These are phyloP conservation scores for Pyricularia pennisetigena DNA, from an alignment of 2,329 filamentous ascomycete genomes.

Conservation along the genomic window DNA sequence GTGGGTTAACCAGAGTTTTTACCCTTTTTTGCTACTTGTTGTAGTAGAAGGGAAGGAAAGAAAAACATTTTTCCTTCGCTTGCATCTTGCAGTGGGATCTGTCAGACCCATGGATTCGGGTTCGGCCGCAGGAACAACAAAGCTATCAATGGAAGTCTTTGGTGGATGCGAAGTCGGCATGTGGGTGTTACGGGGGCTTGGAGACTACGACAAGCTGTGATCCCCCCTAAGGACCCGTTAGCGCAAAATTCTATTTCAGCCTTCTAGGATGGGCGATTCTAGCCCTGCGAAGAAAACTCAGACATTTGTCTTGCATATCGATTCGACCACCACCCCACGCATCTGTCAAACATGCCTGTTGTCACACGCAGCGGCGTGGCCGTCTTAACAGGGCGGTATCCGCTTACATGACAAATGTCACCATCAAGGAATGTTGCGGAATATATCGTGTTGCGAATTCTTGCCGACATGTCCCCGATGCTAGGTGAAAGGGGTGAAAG, in stretches of 20 bases:
- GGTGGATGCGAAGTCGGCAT: neutral
- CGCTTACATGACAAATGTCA: neutral
- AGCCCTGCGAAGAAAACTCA: neutral
- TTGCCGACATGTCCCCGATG: neutral
- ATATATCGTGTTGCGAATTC: neutral
- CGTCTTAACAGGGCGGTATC: neutral
- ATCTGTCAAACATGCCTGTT: neutral
- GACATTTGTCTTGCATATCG: neutral
- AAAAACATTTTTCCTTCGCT: neutral
- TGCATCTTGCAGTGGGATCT: neutral
- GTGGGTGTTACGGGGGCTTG: neutral
- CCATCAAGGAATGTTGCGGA: neutral
- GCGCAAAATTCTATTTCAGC: neutral
- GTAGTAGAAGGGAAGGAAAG: neutral
- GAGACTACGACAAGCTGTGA: neutral
- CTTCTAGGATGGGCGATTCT: neutral
- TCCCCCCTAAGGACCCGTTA: neutral
- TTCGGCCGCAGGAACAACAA: neutral
- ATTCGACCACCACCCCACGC: neutral
- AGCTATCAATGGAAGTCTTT: neutral
- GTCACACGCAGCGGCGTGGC: neutral
- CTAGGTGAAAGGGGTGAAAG: neutral
- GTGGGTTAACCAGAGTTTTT: neutral
- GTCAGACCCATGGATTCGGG: neutral
- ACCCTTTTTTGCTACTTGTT: too few species aligned